A percentile compares a stretch with the other conserved stretches of the same genome.
Conservation (phyloP, 495 filamentous ascomycete genomes). For the Hyaloscypha hepaticicola region DNA sequence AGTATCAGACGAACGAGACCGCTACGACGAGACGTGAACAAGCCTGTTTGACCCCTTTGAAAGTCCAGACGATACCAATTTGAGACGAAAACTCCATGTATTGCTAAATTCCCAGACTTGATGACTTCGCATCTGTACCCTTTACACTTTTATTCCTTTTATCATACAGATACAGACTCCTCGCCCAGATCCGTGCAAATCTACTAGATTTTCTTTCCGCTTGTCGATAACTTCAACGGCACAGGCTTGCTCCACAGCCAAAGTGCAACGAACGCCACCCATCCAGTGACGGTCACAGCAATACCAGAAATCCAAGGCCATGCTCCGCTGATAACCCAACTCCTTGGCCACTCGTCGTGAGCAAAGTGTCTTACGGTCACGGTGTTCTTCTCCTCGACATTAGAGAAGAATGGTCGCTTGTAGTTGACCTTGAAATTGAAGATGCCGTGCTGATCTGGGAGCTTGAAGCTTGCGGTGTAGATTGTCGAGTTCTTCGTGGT, state of each 20-base stretch:
- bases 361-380: constrained; percentile 95
- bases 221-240: constrained; percentile 39
- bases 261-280: constrained; percentile 77
- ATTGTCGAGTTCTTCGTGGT: constrained; percentile 66
- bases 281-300: constrained; percentile 77
- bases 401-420: constrained; percentile 87
- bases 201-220: constrained; percentile 72
- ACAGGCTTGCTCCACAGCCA: constrained; percentile 86
- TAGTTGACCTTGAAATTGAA: constrained; percentile 97
- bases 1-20: too few species aligned
- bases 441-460: constrained; percentile 96
- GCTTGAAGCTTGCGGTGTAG: constrained; percentile 72
- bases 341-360: constrained; percentile 92
- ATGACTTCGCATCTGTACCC: constrained; percentile 22
- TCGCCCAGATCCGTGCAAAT: constrained; percentile 10
- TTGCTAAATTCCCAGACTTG: constrained; percentile 7
- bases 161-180: constrained; percentile 33
- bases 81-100: neutral
- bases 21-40: too few species aligned
- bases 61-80: neutral
- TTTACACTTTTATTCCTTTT: constrained; percentile 31
- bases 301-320: constrained; percentile 97
- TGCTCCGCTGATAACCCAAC: constrained; percentile 83
- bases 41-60: neutral
- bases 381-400: constrained; percentile 89